Conservation (phyloP, 164 flowering plant species). For the Stephania japonica region DNA sequence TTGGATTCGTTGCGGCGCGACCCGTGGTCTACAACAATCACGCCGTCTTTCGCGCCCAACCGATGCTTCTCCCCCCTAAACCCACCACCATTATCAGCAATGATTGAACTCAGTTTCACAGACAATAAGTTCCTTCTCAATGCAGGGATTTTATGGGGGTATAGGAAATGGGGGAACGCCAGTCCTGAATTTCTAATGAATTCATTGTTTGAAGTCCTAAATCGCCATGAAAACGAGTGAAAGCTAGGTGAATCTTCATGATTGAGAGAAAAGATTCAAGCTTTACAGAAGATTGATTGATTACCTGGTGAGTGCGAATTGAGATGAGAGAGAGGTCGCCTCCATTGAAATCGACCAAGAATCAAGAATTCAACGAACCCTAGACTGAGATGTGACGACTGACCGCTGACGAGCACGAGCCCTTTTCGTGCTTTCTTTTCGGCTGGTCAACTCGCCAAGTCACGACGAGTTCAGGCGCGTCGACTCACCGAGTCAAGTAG, state of each 20-base stretch:
- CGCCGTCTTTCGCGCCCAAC: conserved; percentile 56
- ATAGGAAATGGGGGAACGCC: conserved; percentile 22
- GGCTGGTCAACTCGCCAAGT: neutral
- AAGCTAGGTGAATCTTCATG: neutral
- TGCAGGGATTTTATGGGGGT: conserved; percentile 20
- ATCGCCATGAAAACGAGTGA: neutral
- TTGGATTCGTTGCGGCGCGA: conserved; percentile 86
- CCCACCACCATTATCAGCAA: conserved; percentile 34
- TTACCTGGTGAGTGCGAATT: neutral
- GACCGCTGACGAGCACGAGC: too few species aligned
- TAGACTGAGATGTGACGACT: too few species aligned
- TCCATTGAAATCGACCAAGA: conserved; percentile 4
- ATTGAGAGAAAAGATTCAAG: neutral
- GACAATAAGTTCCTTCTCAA: conserved; percentile 18
- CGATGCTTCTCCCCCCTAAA: conserved; percentile 23
- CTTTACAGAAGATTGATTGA: neutral
- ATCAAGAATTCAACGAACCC: neutral
- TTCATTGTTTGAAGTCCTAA: conserved; percentile 14
- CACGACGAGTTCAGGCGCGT: neutral
- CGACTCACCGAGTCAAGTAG: neutral
- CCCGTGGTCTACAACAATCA: conserved; percentile 90
- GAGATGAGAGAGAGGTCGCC: neutral
- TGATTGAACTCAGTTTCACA: conserved; percentile 22
- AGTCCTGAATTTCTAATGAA: conserved; percentile 22
- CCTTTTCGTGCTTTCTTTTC: neutral